Conservation (phyloP, 169 alveolate species). For the Plasmodium cynomolgi region DNA sequence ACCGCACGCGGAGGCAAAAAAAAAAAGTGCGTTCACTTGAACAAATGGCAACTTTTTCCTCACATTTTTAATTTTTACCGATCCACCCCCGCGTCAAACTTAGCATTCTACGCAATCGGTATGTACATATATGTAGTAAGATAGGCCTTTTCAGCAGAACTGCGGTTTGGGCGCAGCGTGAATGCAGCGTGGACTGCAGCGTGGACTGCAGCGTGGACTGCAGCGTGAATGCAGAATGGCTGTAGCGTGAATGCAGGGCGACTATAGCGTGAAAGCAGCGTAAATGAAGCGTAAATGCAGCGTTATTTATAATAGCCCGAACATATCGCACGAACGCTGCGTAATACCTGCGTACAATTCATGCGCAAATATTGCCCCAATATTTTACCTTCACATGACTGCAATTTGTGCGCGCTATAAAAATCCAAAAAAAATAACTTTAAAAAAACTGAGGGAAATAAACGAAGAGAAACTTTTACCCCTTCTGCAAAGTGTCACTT, state of each 20-base stretch:
- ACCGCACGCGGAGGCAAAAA: background rate
- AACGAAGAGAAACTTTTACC: background rate
- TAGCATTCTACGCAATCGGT: background rate
- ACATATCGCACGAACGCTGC: background rate
- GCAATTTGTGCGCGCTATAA: background rate
- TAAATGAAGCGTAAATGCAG: background rate
- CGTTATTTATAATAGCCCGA: background rate
- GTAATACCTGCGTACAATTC: background rate
- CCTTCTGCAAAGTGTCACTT: background rate
- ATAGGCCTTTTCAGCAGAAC: background rate
- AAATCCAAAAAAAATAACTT: background rate
- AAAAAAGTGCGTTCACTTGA: background rate
- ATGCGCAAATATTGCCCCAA: background rate
- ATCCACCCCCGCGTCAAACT: background rate
- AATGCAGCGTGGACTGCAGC: background rate
- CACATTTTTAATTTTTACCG: background rate
- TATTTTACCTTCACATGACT: background rate
- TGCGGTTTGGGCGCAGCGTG: background rate
- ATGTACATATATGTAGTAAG: background rate
- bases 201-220: background rate
- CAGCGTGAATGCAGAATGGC: background rate
- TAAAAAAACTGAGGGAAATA: background rate
- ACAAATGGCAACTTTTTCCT: background rate
- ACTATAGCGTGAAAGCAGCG: no score
- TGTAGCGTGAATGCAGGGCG: background rate